These are phyloP conservation scores for Globisporangium canariense DNA, from an alignment of 352 stramenopile species.

Conservation along the genomic window DNA sequence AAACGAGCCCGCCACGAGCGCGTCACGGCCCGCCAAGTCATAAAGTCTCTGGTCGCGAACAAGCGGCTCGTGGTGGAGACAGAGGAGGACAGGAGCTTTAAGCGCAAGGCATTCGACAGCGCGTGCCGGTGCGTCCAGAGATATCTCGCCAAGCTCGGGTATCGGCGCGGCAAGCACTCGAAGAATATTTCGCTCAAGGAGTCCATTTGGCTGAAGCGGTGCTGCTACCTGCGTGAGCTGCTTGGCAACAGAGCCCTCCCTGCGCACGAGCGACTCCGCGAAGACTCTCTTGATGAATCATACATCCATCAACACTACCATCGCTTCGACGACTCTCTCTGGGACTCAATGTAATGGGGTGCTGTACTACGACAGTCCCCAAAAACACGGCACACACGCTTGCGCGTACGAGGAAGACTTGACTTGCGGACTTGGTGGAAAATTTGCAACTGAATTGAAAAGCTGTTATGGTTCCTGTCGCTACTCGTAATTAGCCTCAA, in stretches of 20 bases:
- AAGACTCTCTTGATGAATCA: not conserved
- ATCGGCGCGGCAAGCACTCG: not conserved
- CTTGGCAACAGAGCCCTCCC: not conserved
- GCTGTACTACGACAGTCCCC: not conserved
- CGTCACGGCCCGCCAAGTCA: not conserved
- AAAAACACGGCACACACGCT: not conserved
- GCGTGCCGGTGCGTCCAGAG: not conserved
- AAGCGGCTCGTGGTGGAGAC: not conserved
- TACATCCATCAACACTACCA: constrained; percentile 5
- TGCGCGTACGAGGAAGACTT: not conserved
- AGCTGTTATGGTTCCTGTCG: constrained; percentile 8
- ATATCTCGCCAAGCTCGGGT: not conserved
- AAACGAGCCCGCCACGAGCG: not conserved
- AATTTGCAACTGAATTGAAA: constrained; percentile 11
- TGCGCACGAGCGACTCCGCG: not conserved
- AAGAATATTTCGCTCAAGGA: not conserved
- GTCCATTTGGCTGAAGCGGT: not conserved
- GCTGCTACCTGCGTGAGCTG: not conserved
- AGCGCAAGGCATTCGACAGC: not conserved
- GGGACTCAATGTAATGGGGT: not conserved
- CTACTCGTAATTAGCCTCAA: not conserved
- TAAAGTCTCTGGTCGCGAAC: not conserved
- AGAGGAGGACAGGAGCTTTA: not conserved
- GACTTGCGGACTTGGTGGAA: not conserved
- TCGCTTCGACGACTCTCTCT: constrained; percentile 1